Conservation (phyloP, 441 rosid genomes). For the Erysimum cheiri region DNA sequence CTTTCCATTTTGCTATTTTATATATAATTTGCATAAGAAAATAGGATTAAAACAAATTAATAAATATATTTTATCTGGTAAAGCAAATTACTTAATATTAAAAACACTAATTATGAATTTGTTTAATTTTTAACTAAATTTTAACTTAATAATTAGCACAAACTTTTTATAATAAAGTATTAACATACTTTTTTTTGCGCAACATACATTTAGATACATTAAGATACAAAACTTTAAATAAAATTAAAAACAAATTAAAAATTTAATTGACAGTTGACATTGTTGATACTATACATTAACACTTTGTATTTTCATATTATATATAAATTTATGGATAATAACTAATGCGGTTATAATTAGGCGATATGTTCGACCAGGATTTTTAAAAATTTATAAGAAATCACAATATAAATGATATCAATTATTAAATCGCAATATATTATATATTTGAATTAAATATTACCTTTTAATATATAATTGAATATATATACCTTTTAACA, state of each 20-base stretch:
- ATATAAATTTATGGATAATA: not conserved
- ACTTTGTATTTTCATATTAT: not conserved
- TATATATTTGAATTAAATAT: constrained; percentile 5
- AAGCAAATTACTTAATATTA: not conserved
- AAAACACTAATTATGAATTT: not conserved
- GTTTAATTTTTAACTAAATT: not conserved
- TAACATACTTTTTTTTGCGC: not conserved
- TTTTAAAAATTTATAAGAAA: not conserved
- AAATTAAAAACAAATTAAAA: not conserved
- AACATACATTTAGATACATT: not conserved
- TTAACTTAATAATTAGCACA: constrained; percentile 1
- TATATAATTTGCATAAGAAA: not conserved
- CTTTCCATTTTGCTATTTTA: not conserved
- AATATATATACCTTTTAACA: constrained; percentile 2
- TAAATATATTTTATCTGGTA: not conserved
- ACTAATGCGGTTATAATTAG: not conserved
- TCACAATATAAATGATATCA: constrained; percentile 3
- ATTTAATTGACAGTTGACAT: not conserved
- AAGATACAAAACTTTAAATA: not conserved
- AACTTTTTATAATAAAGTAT: not conserved
- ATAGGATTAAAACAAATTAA: not conserved
- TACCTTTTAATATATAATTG: constrained; percentile 3
- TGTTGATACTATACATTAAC: not conserved
- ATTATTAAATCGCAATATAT: not conserved
- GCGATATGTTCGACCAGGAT: no score